phyloP scores from a whole-genome alignment of 768 basidiomycete genomes.

The Auricularia sp. region DNA sequence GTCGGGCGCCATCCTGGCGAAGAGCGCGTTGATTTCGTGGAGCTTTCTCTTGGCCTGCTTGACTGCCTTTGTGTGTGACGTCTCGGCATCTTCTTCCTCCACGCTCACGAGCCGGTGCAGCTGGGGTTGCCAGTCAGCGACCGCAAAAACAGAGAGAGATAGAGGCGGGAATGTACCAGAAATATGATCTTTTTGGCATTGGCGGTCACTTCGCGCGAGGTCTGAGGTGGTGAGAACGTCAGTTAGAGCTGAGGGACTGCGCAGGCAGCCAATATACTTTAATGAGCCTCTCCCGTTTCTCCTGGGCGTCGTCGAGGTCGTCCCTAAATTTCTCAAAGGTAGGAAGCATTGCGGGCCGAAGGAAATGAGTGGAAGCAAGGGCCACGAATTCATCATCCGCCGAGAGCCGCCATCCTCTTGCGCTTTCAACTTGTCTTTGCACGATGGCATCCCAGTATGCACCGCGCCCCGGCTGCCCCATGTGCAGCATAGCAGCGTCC shows the following conservation, averaged over 20 bases:
- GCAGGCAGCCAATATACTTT: slow-evolving; percentile 40
- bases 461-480: slow-evolving; percentile 60
- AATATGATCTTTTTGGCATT: slow-evolving; percentile 93
- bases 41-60: slow-evolving; percentile 36
- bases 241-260: no score
- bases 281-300: slow-evolving; percentile 82
- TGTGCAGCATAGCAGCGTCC: slow-evolving; percentile 62
- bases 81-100: background rate
- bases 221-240: background rate
- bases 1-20: slow-evolving; percentile 51
- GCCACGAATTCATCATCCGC: background rate
- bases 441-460: slow-evolving; percentile 15
- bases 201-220: slow-evolving; percentile 66
- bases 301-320: slow-evolving; percentile 75
- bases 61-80: background rate
- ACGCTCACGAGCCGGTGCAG: slow-evolving; percentile 17
- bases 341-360: slow-evolving; percentile 10
- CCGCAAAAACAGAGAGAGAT: background rate
- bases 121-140: slow-evolving; percentile 39
- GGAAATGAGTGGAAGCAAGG: background rate
- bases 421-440: background rate
- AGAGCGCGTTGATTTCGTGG: slow-evolving; percentile 52
- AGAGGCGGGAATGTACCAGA: slow-evolving; percentile 51
- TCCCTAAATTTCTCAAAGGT: slow-evolving; percentile 55
- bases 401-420: background rate